phyloP scores from a whole-genome alignment of 257 asterid genomes.

The Jacaranda mimosifolia region DNA sequence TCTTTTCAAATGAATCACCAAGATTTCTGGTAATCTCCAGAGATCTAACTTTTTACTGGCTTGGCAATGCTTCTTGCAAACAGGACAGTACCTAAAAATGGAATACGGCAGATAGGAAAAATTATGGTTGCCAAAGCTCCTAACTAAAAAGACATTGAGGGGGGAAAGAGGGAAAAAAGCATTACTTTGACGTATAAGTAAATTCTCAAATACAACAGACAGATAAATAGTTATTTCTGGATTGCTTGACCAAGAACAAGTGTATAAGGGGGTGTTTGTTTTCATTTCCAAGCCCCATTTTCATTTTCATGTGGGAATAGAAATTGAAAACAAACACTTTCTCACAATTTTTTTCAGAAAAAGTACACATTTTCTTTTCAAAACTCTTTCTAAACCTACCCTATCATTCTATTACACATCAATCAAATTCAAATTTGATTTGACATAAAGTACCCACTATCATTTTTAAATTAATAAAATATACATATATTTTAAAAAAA shows the following conservation, averaged over 20 bases:
- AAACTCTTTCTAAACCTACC: no score
- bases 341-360: no score
- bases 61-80: slow-evolving; percentile 88
- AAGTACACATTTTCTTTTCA: no score
- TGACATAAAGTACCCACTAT: no score
- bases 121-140: slow-evolving; percentile 21
- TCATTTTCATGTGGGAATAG: no score
- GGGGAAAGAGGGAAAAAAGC: slow-evolving; percentile 20
- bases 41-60: slow-evolving; percentile 90
- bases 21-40: slow-evolving; percentile 92
- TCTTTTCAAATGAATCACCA: slow-evolving; percentile 93
- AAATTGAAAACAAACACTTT: no score
- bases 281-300: no score
- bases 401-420: no score
- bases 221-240: background rate
- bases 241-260: background rate
- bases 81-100: slow-evolving; percentile 78
- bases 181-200: slow-evolving; percentile 21
- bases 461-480: no score
- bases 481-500: no score
- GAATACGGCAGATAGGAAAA: slow-evolving; percentile 39
- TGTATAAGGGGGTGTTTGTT: no score
- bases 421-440: no score
- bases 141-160: slow-evolving; percentile 1
- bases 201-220: slow-evolving; percentile 6